These are phyloP conservation scores for Hemisphaericaspora subhashii DNA, from an alignment of 1,139 yeast species.

Conservation along the genomic window DNA sequence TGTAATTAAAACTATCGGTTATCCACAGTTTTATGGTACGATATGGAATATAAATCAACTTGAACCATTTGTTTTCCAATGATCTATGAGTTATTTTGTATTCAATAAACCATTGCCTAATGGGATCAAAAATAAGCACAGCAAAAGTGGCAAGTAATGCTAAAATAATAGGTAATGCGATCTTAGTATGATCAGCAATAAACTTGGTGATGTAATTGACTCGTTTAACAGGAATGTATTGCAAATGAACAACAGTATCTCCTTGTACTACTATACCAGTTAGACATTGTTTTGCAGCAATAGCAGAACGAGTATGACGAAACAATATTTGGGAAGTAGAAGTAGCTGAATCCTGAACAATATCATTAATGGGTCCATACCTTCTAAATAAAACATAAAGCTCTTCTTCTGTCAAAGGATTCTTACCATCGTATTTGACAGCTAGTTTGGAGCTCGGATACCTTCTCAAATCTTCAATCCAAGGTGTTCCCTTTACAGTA, in stretches of 20 bases:
- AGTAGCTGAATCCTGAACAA: conserved; percentile 43
- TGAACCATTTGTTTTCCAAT: conserved; percentile 31
- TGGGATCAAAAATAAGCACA: conserved; percentile 87
- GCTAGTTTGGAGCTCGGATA: conserved; percentile 64
- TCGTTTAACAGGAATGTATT: conserved; percentile 58
- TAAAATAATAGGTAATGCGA: conserved; percentile 61
- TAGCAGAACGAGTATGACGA: conserved; percentile 56
- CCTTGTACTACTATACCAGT: conserved; percentile 68
- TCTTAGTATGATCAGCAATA: conserved; percentile 75
- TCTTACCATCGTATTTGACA: conserved; percentile 69
- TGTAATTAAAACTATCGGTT: conserved; percentile 28
- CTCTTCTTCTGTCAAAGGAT: conserved; percentile 75
- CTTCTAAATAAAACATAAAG: conserved; percentile 79
- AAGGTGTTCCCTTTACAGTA: conserved; percentile 87
- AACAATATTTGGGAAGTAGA: conserved; percentile 25
- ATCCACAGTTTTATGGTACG: conserved; percentile 24
- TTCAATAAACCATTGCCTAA: conserved; percentile 76
- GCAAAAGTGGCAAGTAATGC: conserved; percentile 68
- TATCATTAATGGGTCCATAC: conserved; percentile 81
- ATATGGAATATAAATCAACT: conserved; percentile 29
- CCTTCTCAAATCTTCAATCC: conserved; percentile 91
- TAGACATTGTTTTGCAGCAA: conserved; percentile 87
- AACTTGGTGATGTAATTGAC: conserved; percentile 55
- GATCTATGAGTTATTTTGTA: conserved; percentile 64
- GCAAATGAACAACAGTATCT: conserved; percentile 67